Base-by-base conservation (phyloP, 805 yeast genomes). In the Lachancea nothofagi region DNA sequence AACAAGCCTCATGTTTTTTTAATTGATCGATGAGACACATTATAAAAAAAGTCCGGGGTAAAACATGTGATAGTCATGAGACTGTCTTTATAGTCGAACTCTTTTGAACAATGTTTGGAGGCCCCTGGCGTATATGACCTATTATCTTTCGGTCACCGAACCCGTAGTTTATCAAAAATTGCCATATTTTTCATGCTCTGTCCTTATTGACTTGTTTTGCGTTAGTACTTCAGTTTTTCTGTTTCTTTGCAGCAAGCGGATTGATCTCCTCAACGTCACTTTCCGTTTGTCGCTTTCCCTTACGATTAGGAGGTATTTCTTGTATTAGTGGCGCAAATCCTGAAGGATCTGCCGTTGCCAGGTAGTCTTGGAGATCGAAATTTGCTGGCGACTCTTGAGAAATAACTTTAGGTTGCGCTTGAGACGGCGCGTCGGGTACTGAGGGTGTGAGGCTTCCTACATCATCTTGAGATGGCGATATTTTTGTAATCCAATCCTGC, bases 401-500 rank as follows among this genome's bases (percentile, higher is more conserved):
- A 10, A 8, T 27, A 14, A 13, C 18, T 25, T 15, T 15, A 12
- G 34, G 28, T 12, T 22, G 13, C 14, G 40, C 20, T 29, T 23
- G 36, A 10, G 22, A 17, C 30, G 20, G 22, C 27, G 29, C 41
- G 12, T 38, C 46, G 20, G 33, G 7, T n/a, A 19, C 38, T 28
- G 36, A 31, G 30, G 38, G 30, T 6, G 31, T 10, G 2, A 33
- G 24, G 9, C 39, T 29, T 7, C 23, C 40, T 5, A 18, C 20
- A 13, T 36, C 41, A 5, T 38, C 42, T 9, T 29, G 30, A n/a
- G 38, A 33, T 21, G 46, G 42, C 21, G 36, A 39, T 24, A 40
- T 28, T 26, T 39, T 42, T 21, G 33, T 46, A 45, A 20, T 58
- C 58, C 50, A 59, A 30, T 56, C 57, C 36, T 58, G 62, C 21